Percentiles rank a stretch among this genome's conserved stretches.
Evolutionary conservation across 345 rosid genomes (phyloP).

Genomic region (Brassica napus): Da-Ae NC_063452.1:46811501-46812000

Average conservation of each 20-base stretch:
- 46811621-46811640: constrained; percentile 87
- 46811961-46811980: constrained; percentile 76
- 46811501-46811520: constrained; percentile 38
- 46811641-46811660: constrained; percentile 73
- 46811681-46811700: constrained; percentile 35
- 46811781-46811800: constrained; percentile 68
- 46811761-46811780: constrained; percentile 85
- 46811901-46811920: constrained; percentile 39
- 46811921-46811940: constrained; percentile 54
- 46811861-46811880: constrained; percentile 90
- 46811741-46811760: constrained; percentile 83
- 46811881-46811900: constrained; percentile 74
- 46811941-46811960: constrained; percentile 62
- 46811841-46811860: constrained; percentile 49
- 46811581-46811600: constrained; percentile 34
- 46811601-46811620: constrained; percentile 84
- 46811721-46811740: constrained; percentile 86
- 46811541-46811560: neutral
- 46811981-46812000: constrained; percentile 54
- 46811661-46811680: constrained; percentile 60
- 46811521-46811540: constrained; percentile 19
- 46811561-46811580: constrained; percentile 42
- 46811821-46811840: neutral
- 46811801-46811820: constrained; percentile 12
- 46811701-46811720: constrained; percentile 59